Evolutionary conservation across 108 stramenopile genomes (phyloP), one percentile per base, ranked within the genome.

Genomic region (Fistulifera solaris): DNA sequence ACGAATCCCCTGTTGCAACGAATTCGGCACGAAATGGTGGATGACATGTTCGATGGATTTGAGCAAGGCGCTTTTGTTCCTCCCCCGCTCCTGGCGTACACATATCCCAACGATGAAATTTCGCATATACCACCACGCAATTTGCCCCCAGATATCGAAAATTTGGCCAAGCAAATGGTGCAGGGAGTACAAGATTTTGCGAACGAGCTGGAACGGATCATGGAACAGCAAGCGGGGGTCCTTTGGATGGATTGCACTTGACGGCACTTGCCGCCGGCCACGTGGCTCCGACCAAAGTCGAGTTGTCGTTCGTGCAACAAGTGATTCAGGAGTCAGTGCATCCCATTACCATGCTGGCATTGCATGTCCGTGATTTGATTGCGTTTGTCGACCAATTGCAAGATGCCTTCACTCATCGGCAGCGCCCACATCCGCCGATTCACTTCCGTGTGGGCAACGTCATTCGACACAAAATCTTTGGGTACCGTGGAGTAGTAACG

Each of bases 401-500:
- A 57, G 70, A 83, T 39, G 35, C 73, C 27, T 12, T 80, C 1
- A 78, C 70, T 67, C 56, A 70, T 39, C 57, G 79, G 18, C 66
- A 15, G 57, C 42, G 66, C 78, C 19, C 51, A 63, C 23, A 71
- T 58, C 5, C 42, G 57, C 21, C 44, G 5, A 71, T 78, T 22
- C 38, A 74, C 15, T 91, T 76, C 56, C 55, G 60, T 16, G 62
- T 90, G 27, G 89, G 89, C 13, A 70, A 84, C 35, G 52, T 81
- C 14, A 83, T 91, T 2, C 54, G 61, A 44, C 85, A 87, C 67
- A 84, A 78, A 45, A 52, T 70, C 13, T 85, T 78, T 57, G 85
- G 83, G 6, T 91, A 80, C 57, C 64, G 81, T 26, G 89, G 89
- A 22, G 81, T 91, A 17, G 64, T 91, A 16, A 67, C 80, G 17